phyloP scores from a whole-genome alignment of 176 grass and related monocot genomes.

The Urochloa ruziziensis region DNA sequence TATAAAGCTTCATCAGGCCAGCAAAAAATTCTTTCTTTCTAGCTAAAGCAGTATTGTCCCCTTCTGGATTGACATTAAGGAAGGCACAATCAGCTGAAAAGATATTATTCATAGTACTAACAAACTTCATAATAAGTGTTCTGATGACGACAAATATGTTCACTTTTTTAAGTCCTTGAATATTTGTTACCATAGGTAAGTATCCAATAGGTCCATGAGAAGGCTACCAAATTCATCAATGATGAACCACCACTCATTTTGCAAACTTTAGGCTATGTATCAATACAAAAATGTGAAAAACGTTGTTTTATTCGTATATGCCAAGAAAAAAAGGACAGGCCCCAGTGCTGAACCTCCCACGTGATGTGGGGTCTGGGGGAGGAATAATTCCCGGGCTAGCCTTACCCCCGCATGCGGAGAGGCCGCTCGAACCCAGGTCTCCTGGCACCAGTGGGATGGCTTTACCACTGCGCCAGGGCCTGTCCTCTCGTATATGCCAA shows the following conservation, averaged over 20 bases:
- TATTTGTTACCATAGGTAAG: background rate
- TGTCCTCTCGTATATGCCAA: background rate
- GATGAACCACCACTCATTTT: background rate
- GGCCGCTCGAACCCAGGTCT: too few relatives aligned
- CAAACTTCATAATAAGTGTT: background rate
- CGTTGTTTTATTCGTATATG: background rate
- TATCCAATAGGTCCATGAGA: background rate
- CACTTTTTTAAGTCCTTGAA: background rate
- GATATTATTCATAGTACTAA: background rate
- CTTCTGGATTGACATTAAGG: slow-evolving; percentile 2
- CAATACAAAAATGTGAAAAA: background rate
- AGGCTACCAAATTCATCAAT: background rate
- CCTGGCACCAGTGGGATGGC: too few relatives aligned
- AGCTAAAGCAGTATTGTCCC: background rate
- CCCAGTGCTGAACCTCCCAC: too few relatives aligned
- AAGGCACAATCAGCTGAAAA: background rate
- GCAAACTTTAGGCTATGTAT: background rate
- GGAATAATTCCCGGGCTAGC: too few relatives aligned
- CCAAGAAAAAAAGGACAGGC: too few relatives aligned
- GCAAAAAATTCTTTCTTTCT: background rate
- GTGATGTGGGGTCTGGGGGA: too few relatives aligned
- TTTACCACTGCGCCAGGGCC: too few relatives aligned
- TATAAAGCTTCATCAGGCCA: background rate
- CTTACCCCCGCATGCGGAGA: too few relatives aligned
- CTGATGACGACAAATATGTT: background rate